Conservation (phyloP, 768 basidiomycete species). For the Pholiota conissans region DNA sequence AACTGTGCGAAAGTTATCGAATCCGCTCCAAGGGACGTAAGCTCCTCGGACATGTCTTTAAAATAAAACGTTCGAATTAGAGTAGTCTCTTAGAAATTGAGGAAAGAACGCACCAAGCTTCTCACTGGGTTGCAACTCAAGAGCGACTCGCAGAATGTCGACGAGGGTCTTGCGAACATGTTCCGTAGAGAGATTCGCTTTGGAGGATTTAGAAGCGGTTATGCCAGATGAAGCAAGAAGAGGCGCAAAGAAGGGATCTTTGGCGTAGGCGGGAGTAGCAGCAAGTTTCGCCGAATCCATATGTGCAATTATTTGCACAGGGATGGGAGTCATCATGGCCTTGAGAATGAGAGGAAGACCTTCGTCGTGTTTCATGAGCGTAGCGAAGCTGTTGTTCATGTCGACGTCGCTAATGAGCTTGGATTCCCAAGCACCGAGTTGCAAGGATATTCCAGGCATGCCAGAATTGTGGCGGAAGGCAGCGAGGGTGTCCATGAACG, state of each 20-base stretch:
- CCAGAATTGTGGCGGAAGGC: conserved; percentile 25
- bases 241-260: conserved; percentile 23
- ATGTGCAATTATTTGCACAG: conserved; percentile 22
- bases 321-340: conserved; percentile 22
- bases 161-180: conserved; percentile 20
- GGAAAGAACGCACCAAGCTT: conserved; percentile 23
- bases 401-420: conserved; percentile 19
- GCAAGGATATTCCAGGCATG: conserved; percentile 26
- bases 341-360: conserved; percentile 21
- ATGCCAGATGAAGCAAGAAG: conserved; percentile 12
- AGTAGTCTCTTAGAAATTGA: neutral
- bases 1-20: conserved; percentile 36
- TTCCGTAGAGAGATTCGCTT: conserved; percentile 14
- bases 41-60: conserved; percentile 26
- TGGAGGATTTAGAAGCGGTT: neutral
- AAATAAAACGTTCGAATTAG: neutral
- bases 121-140: conserved; percentile 28
- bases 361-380: conserved; percentile 19
- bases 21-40: conserved; percentile 31
- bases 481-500: conserved; percentile 31
- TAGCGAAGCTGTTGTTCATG: conserved; percentile 21
- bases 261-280: conserved; percentile 19
- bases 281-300: conserved; percentile 20
- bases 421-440: conserved; percentile 33
- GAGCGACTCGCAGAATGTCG: conserved; percentile 23